A percentile compares a stretch with the other conserved stretches of the same genome.
Evolutionary conservation across 345 rosid genomes (phyloP).

Genomic region (Viola odorata): DNA sequence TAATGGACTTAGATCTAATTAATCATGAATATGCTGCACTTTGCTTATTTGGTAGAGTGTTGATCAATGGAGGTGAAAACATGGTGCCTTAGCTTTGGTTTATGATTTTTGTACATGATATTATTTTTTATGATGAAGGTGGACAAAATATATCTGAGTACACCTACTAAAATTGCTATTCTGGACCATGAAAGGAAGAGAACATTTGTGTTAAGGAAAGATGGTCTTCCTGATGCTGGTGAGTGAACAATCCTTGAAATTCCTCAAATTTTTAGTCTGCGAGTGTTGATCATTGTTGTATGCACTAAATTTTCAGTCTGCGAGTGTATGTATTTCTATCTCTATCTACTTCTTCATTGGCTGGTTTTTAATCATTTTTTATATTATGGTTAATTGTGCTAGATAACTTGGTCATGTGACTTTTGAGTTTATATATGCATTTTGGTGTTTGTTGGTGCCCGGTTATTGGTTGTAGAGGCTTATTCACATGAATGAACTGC

Average conservation of each 20-base stretch:
- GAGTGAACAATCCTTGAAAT: neutral
- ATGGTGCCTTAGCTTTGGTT: neutral
- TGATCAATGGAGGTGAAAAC: slow-evolving; percentile 20
- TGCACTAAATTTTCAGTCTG: no score
- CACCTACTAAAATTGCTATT: slow-evolving; percentile 44
- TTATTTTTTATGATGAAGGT: slow-evolving; percentile 27
- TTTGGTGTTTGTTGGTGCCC: no score
- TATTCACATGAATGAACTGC: neutral
- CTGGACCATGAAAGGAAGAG: slow-evolving; percentile 34
- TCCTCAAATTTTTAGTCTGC: no score
- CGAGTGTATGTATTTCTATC: slow-evolving; percentile 58
- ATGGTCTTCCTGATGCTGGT: slow-evolving; percentile 34
- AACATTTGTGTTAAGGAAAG: slow-evolving; percentile 30
- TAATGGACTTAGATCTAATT: slow-evolving; percentile 37
- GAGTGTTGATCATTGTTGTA: no score
- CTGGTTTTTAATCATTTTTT: neutral
- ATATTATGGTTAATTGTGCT: neutral
- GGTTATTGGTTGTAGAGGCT: no score
- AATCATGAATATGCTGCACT: slow-evolving; percentile 15
- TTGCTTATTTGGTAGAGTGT: slow-evolving; percentile 7
- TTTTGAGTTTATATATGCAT: no score
- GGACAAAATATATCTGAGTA: slow-evolving; percentile 77
- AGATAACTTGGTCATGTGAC: neutral
- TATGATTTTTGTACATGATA: no score
- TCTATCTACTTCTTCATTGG: no score